These are phyloP conservation scores for Fusarium sp. DNA, from an alignment of 2,329 filamentous ascomycete genomes.

Conservation along the genomic window DNA sequence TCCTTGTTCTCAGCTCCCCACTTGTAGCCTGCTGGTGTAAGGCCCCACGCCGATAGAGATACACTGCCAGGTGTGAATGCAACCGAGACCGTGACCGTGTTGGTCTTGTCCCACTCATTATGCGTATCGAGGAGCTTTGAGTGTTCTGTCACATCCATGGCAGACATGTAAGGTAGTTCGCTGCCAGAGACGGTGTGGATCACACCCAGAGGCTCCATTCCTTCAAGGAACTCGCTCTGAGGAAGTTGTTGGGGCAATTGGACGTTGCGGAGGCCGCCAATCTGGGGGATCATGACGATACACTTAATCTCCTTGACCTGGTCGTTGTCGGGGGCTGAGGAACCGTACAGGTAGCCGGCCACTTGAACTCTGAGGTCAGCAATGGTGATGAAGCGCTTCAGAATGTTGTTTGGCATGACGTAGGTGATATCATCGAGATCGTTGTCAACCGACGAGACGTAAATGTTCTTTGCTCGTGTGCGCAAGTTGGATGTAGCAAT, in stretches of 20 bases:
- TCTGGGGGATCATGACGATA: constrained; percentile 97
- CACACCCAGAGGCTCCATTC: constrained; percentile 89
- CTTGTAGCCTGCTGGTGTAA: constrained; percentile 92
- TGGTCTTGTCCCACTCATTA: constrained; percentile 72
- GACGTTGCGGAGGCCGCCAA: constrained; percentile 90
- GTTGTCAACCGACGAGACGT: constrained; percentile 95
- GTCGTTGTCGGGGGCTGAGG: constrained; percentile 91
- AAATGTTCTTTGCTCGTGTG: constrained; percentile 96
- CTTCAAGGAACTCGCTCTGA: constrained; percentile 88
- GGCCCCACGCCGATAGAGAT: constrained; percentile 90
- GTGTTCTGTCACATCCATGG: constrained; percentile 93
- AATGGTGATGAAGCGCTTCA: constrained; percentile 98
- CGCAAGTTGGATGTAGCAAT: constrained; percentile 96
- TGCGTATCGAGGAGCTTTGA: constrained; percentile 89
- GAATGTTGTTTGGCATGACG: constrained; percentile 98
- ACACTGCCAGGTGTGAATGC: constrained; percentile 97
- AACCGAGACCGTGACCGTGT: constrained; percentile 93
- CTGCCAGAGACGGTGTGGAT: constrained; percentile 97
- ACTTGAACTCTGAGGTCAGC: constrained; percentile 96
- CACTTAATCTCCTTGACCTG: constrained; percentile 97
- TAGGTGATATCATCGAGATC: constrained; percentile 93
- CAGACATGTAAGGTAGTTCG: constrained; percentile 95
- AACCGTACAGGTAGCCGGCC: constrained; percentile 93
- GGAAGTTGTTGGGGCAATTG: constrained; percentile 91
- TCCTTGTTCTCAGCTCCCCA: constrained; percentile 98